Percentiles rank a stretch among this genome's conserved stretches.
These are phyloP conservation scores for Lactarius sp. DNA, from an alignment of 768 basidiomycete genomes.

Conservation along the genomic window DNA sequence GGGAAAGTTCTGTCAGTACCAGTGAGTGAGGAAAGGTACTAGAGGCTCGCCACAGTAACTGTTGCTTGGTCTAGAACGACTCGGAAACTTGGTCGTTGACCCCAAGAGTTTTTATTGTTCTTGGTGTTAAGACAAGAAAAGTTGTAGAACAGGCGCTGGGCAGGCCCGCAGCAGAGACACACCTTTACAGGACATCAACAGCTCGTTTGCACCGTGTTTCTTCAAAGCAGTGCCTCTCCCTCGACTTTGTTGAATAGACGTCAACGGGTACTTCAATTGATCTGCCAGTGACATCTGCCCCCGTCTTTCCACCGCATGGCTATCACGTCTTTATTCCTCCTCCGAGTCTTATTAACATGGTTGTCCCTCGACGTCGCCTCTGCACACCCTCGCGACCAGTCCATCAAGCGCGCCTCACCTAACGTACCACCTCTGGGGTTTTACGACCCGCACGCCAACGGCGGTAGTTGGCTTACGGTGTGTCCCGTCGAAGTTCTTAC, in stretches of 20 bases:
- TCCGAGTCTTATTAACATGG: slow-evolving; percentile 31
- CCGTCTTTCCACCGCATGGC: slow-evolving; percentile 28
- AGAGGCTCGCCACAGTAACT: too few relatives aligned
- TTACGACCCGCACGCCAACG: slow-evolving; percentile 48
- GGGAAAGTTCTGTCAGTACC: too few relatives aligned
- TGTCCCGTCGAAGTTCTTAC: slow-evolving; percentile 27
- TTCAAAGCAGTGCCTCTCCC: background rate
- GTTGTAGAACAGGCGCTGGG: too few relatives aligned
- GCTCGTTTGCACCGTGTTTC: background rate
- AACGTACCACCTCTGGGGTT: slow-evolving; percentile 51
- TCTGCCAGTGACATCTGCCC: background rate
- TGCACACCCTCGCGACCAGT: slow-evolving; percentile 9
- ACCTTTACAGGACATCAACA: too few relatives aligned
- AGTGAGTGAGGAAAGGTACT: too few relatives aligned
- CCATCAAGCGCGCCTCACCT: slow-evolving; percentile 24
- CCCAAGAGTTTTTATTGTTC: too few relatives aligned
- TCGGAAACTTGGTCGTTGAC: too few relatives aligned
- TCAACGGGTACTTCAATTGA: background rate
- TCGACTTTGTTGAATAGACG: background rate
- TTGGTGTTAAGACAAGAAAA: background rate
- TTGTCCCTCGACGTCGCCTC: slow-evolving; percentile 27
- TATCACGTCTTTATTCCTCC: slow-evolving; percentile 28
- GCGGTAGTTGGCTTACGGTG: slow-evolving; percentile 72
- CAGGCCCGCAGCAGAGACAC: background rate
- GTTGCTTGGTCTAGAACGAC: too few relatives aligned